Conservation (phyloP, 768 basidiomycete species). For the Lentinula guzmanii region DNA sequence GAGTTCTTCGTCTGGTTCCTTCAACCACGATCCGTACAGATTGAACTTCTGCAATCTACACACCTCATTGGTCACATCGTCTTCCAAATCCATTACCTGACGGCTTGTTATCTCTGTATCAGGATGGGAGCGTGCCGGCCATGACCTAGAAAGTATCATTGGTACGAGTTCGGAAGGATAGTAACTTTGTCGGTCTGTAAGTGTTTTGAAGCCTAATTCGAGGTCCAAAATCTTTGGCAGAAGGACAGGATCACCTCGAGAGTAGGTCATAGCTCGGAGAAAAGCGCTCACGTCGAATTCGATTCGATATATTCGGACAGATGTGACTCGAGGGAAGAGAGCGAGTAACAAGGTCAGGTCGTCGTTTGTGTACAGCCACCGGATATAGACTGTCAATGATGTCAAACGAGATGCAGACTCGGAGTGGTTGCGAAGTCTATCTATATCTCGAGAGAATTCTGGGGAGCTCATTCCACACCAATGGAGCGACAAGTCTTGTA, state of each 20-base stretch:
- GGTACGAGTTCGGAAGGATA: background rate
- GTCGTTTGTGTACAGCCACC: background rate
- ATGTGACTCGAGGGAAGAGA: background rate
- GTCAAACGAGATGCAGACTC: background rate
- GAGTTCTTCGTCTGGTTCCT: background rate
- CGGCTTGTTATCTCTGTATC: no score
- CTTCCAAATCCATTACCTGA: no score
- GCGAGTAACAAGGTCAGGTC: background rate
- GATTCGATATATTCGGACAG: background rate
- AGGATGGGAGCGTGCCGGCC: no score
- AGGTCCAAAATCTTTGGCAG: background rate
- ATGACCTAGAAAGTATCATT: background rate
- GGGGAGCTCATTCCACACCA: background rate
- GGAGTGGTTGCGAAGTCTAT: background rate
- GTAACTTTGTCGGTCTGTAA: background rate
- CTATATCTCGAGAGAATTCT: background rate
- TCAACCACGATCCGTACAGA: background rate
- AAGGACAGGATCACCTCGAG: background rate
- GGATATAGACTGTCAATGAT: background rate
- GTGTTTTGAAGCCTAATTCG: background rate
- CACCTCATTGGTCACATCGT: no score
- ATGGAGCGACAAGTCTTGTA: background rate
- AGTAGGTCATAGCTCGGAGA: background rate
- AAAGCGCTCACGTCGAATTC: background rate
- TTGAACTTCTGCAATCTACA: background rate